Evolutionary conservation across 108 stramenopile genomes (phyloP), one percentile per base, ranked within the genome.

Genomic region (Cyclotella cryptica): DNA sequence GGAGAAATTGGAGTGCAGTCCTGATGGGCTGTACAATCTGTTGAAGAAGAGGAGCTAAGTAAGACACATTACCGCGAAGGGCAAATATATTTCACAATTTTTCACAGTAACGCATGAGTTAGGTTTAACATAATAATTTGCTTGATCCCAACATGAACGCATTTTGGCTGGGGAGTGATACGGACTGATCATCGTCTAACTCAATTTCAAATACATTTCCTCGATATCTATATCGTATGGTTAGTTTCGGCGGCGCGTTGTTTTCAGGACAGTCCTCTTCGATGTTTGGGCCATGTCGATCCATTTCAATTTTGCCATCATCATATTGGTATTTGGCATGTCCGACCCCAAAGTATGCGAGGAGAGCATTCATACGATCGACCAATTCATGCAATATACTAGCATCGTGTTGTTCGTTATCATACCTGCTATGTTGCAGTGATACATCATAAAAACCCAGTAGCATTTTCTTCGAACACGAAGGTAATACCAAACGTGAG

Each of bases 11-110:
- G 95, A 96, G 74, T 92, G 91, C 63, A 90, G 90, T 26, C 89
- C 94, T 0, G 91, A 93, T 80, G 95, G 95, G 21, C 86, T 93
- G 86, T 96, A 93, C 82, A 90, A 89, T 58, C 41, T 95, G 27
- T 77, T 91, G 71, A 91, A 91, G 52, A 91, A 92, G 71, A 57
- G 71, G 53, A 71, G 78, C 68, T 62, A n/a, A n/a, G n/a, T n/a
- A n/a, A n/a, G 58, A 80, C 6, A n/a, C 8, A 22, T 53, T 28
- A n/a, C n/a, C n/a, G n/a, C n/a, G n/a, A n/a, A n/a, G 43, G 55
- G 3, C 45, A 44, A 26, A 14, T 43, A 66, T 46, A 12, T 4
- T 21, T 18, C 45, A 52, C 52, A 39, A 54, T 46, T 6, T 29
- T n/a, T 80, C 54, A 59, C 30, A 67, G 55, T 40, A 80, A 69